Conservation (phyloP, 306 rosid genomes). For the Vigna trinervia region DNA sequence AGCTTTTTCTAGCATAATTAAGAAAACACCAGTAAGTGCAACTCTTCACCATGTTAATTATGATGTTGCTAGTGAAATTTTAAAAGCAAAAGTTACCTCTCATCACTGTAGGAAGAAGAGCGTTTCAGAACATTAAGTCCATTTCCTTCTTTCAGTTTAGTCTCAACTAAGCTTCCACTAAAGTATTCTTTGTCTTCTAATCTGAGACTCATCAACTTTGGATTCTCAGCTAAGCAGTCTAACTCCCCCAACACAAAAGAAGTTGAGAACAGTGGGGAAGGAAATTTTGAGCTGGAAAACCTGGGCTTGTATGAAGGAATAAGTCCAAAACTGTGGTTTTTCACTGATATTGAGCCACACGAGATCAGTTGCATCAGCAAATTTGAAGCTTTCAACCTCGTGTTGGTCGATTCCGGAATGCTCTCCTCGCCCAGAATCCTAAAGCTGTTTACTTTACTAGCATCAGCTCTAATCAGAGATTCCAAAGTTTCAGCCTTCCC, state of each 20-base stretch:
- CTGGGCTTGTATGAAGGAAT: slow-evolving; percentile 85
- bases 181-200: slow-evolving; percentile 95
- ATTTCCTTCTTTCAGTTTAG: slow-evolving; percentile 69
- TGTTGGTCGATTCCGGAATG: slow-evolving; percentile 64
- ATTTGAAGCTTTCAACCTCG: slow-evolving; percentile 80
- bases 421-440: slow-evolving; percentile 85
- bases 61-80: slow-evolving; percentile 27
- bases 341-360: slow-evolving; percentile 95
- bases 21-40: slow-evolving; percentile 14
- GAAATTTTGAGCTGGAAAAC: slow-evolving; percentile 79
- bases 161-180: slow-evolving; percentile 95
- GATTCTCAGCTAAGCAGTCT: slow-evolving; percentile 79
- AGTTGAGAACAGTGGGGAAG: slow-evolving; percentile 79
- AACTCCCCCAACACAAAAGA: slow-evolving; percentile 80
- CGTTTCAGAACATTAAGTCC: slow-evolving; percentile 73
- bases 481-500: slow-evolving; percentile 92
- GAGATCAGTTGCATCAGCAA: slow-evolving; percentile 93
- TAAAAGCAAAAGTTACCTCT: slow-evolving; percentile 62
- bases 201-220: slow-evolving; percentile 74
- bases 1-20: neutral
- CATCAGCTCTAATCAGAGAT: slow-evolving; percentile 92
- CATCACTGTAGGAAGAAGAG: slow-evolving; percentile 90
- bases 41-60: slow-evolving; percentile 12
- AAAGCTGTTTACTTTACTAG: slow-evolving; percentile 83
- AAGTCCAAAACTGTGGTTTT: slow-evolving; percentile 89